Evolutionary conservation across 2,329 filamentous ascomycete genomes (phyloP).

Genomic region (Colletotrichum incanum): DNA sequence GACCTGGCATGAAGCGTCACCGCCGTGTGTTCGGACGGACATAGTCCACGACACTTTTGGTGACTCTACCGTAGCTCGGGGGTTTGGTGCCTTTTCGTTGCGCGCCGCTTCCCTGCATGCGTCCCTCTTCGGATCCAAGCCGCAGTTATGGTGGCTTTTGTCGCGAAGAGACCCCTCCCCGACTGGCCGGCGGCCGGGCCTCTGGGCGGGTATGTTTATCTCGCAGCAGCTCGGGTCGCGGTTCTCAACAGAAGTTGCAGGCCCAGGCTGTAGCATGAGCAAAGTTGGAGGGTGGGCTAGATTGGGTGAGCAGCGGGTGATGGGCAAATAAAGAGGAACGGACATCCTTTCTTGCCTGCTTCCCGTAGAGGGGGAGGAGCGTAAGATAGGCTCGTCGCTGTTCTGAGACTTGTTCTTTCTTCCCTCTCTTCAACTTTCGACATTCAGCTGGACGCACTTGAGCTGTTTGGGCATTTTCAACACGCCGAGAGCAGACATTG

Average conservation of each 20-base stretch:
- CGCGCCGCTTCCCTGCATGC: constrained; percentile 26
- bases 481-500: not conserved
- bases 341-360: constrained; percentile 26
- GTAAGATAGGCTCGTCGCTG: not conserved
- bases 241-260: constrained; percentile 30
- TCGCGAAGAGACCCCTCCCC: constrained; percentile 13
- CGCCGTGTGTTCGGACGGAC: constrained; percentile 19
- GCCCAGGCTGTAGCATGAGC: constrained; percentile 6
- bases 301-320: constrained; percentile 24
- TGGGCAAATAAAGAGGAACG: constrained; percentile 35
- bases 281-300: constrained; percentile 15
- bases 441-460: not conserved
- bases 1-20: constrained; percentile 9
- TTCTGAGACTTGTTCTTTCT: constrained; percentile 3
- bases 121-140: constrained; percentile 14
- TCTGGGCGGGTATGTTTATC: constrained; percentile 2
- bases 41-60: not conserved
- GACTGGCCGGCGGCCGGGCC: constrained; percentile 26
- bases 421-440: not conserved
- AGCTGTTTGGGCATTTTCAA: not conserved
- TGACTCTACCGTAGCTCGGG: not conserved
- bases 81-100: constrained; percentile 11
- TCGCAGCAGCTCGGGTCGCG: constrained; percentile 4
- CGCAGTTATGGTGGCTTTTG: constrained; percentile 4
- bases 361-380: constrained; percentile 2